Conservation (phyloP, 2,329 filamentous ascomycete genomes). For the Cryphonectria radicalis region DNA sequence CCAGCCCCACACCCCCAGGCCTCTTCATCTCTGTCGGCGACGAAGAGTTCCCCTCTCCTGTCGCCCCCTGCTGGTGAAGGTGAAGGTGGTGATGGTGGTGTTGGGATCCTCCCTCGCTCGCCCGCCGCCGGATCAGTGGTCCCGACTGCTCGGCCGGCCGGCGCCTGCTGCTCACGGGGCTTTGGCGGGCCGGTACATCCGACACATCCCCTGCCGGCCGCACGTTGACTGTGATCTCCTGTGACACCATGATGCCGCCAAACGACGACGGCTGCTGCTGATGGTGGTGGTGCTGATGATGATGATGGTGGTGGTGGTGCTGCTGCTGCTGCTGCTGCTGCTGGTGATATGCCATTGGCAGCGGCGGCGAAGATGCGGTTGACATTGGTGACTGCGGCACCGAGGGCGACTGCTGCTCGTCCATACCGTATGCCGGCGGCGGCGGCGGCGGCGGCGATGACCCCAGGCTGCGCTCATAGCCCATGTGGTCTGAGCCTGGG, state of each 20-base stretch:
- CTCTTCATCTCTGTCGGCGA: slow-evolving; percentile 7
- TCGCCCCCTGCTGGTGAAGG: background rate
- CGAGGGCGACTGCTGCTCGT: slow-evolving; percentile 15
- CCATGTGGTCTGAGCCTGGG: slow-evolving; percentile 1
- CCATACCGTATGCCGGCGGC: slow-evolving; percentile 24
- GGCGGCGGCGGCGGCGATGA: slow-evolving; percentile 2
- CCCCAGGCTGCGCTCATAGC: slow-evolving; percentile 19
- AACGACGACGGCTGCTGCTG: slow-evolving; percentile 36
- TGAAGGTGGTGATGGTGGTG: background rate
- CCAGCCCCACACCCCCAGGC: background rate
- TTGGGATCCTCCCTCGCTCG: slow-evolving; percentile 13
- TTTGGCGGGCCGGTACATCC: slow-evolving; percentile 32
- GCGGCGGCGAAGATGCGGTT: slow-evolving; percentile 1
- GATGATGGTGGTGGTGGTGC: background rate
- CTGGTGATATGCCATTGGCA: background rate
- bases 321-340: slow-evolving; percentile 14
- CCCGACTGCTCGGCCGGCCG: slow-evolving; percentile 18
- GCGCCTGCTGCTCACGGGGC: slow-evolving; percentile 30
- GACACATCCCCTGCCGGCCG: slow-evolving; percentile 34
- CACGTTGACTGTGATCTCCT: slow-evolving; percentile 62
- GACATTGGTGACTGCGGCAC: slow-evolving; percentile 8
- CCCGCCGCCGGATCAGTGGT: slow-evolving; percentile 22
- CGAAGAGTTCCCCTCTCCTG: background rate
- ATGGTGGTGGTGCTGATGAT: slow-evolving; percentile 14
- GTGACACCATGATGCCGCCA: slow-evolving; percentile 65